Conservation (phyloP, 2,329 filamentous ascomycete genomes). For the Parafenestella ontariensis region DNA sequence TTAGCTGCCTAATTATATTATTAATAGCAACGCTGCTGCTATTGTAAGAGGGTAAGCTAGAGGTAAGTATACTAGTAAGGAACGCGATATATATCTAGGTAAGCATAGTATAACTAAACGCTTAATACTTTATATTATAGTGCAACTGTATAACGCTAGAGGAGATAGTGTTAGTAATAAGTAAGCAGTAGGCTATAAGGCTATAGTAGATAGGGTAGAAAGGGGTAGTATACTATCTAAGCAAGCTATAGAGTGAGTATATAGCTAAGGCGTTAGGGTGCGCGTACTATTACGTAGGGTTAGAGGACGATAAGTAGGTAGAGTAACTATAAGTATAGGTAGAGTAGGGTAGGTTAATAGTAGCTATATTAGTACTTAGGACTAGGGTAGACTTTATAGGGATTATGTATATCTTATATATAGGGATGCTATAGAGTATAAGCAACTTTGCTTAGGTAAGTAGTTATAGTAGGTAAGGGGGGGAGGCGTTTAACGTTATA, state of each 20-base stretch:
- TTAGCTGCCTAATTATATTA: conserved; percentile 15
- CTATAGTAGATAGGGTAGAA: conserved; percentile 11
- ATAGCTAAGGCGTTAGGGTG: conserved; percentile 13
- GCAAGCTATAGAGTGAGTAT: conserved; percentile 12
- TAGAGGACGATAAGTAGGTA: conserved; percentile 3
- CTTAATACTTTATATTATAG: too few species aligned
- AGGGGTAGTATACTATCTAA: conserved; percentile 22
- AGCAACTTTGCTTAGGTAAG: too few species aligned
- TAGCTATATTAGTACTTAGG: conserved; percentile 28
- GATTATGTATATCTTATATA: too few species aligned
- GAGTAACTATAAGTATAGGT: conserved; percentile 15
- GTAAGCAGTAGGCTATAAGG: background rate
- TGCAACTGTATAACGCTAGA: too few species aligned
- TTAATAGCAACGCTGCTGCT: conserved; percentile 18
- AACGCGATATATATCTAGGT: too few species aligned
- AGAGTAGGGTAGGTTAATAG: conserved; percentile 15
- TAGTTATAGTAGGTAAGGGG: too few species aligned
- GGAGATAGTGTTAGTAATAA: too few species aligned
- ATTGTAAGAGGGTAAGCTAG: conserved; percentile 11
- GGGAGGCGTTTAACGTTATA: too few species aligned
- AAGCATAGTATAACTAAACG: too few species aligned
- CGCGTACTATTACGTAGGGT: conserved; percentile 16
- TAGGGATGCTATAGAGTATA: too few species aligned
- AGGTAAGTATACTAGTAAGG: too few species aligned
- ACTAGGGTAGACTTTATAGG: too few species aligned